Evolutionary conservation across 2,329 filamentous ascomycete genomes (phyloP).

Genomic region (Aspergillus vadensis): DNA sequence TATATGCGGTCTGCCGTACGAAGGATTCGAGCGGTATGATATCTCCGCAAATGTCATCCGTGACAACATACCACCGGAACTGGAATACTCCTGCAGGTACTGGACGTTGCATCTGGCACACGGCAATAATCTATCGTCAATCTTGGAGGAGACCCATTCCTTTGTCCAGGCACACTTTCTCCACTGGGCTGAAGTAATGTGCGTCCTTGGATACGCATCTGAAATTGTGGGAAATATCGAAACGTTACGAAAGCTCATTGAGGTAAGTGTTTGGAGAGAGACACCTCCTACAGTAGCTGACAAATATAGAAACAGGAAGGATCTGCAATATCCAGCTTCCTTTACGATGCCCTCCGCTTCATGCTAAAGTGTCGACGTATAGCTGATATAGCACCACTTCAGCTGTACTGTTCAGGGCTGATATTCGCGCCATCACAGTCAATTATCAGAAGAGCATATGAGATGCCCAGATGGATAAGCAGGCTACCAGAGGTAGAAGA

Average conservation of each 20-base stretch:
- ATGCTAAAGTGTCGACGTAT: neutral
- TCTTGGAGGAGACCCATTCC: neutral
- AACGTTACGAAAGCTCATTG: neutral
- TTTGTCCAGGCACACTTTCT: conserved; percentile 26
- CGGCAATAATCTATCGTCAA: neutral
- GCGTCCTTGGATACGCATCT: conserved; percentile 19
- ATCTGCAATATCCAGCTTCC: neutral
- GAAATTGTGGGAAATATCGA: conserved; percentile 14
- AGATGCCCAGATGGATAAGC: neutral
- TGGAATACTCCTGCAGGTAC: conserved; percentile 32
- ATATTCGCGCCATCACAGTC: neutral
- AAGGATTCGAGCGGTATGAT: conserved; percentile 10
- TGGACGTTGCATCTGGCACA: conserved; percentile 32
- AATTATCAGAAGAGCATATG: neutral
- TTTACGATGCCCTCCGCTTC: neutral
- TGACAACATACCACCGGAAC: conserved; percentile 14
- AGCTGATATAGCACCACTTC: neutral
- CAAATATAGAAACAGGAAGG: neutral
- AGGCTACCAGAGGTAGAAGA: neutral
- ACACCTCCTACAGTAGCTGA: neutral
- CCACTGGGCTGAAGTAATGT: conserved; percentile 29
- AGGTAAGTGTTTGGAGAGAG: neutral
- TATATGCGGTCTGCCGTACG: conserved; percentile 19
- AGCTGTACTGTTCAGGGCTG: neutral
- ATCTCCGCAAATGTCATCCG: neutral